Evolutionary conservation across 176 grass and related monocot species (phyloP), one percentile per base, ranked within the genome.

Genomic region (Carex parvula): DNA sequence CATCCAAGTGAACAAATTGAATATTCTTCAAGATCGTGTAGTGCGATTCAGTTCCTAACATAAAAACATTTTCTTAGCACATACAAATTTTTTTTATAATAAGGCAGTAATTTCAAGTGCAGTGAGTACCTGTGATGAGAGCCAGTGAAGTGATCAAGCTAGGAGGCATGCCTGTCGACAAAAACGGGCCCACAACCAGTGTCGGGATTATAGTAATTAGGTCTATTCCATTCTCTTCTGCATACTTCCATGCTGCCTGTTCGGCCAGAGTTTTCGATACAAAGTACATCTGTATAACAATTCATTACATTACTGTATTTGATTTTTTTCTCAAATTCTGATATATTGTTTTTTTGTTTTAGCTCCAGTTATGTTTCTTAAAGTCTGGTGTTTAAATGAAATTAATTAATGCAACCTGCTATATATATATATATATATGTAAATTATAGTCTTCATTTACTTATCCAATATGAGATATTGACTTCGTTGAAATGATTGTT

Each of bases 211-310:
- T 68, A 85, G 85, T 93, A 88, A 98, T 90, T n/a, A 98, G 21
- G 76, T 98, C 70, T 55, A 98, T 78, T 16, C 88, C 87, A 48
- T 91, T 88, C 83, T 91, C 84, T 64, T 66, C 22, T 4, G 93
- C 93, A 83, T 93, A 95, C 22, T 89, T 87, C 89, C 86, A 83
- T 15, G 95, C 95, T n/a, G 92, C 91, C 87, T 95, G 88, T 80
- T 98, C 92, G 11, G 95, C 95, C 29, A 95, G 77, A n/a, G 89
- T 20, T 83, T 98, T 98, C 16, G 95, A 98, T 58, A 86, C 89
- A 52, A 98, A 98, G 83, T 98, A 98, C 91, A 98, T 95, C 92
- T 98, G 86, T 30, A 52, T 33, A 50, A 63, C 30, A 75, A 55
- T 64, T 21, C 33, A 67, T 9, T 41, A 63, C 3, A 11, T 16